These are phyloP conservation scores for Dothideomycetes sp. DNA, from an alignment of 2,329 filamentous ascomycete species.

Conservation along the genomic window DNA sequence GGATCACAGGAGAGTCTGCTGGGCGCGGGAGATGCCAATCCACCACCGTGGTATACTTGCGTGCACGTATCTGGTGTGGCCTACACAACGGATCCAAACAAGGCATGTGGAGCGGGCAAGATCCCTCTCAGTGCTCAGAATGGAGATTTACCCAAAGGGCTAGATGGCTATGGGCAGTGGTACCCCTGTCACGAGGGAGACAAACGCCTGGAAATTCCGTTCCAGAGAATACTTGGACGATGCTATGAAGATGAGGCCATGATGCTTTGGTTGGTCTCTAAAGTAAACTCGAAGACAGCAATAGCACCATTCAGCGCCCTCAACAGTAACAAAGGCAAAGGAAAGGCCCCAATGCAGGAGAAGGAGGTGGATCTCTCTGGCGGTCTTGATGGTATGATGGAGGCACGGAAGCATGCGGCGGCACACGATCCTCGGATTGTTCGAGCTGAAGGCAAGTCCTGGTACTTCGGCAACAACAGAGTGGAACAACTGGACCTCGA, in stretches of 20 bases:
- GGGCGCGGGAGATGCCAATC: conserved; percentile 32
- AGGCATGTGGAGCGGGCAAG: conserved; percentile 21
- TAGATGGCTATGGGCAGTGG: conserved; percentile 40
- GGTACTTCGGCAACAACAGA: conserved; percentile 48
- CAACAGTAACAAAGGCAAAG: no score
- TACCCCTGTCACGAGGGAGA: conserved; percentile 35
- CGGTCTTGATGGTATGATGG: conserved; percentile 36
- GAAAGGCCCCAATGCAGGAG: no score
- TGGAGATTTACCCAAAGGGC: conserved; percentile 27
- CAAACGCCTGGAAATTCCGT: no score
- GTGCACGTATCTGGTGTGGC: conserved; percentile 39
- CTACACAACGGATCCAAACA: conserved; percentile 29
- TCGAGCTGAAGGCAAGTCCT: conserved; percentile 31
- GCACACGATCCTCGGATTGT: conserved; percentile 32
- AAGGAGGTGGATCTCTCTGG: no score
- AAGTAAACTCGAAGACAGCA: no score
- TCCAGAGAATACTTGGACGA: conserved; percentile 42
- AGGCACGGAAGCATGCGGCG: conserved; percentile 36
- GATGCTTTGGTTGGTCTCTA: conserved; percentile 31
- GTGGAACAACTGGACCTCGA: conserved; percentile 45
- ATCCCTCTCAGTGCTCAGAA: conserved; percentile 15
- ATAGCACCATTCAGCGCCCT: neutral
- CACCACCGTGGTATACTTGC: conserved; percentile 31
- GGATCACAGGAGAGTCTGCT: conserved; percentile 23
- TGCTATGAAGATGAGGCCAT: conserved; percentile 42